Evolutionary conservation across 768 basidiomycete genomes (phyloP).

Genomic region (Termitomyces sp.): DNA sequence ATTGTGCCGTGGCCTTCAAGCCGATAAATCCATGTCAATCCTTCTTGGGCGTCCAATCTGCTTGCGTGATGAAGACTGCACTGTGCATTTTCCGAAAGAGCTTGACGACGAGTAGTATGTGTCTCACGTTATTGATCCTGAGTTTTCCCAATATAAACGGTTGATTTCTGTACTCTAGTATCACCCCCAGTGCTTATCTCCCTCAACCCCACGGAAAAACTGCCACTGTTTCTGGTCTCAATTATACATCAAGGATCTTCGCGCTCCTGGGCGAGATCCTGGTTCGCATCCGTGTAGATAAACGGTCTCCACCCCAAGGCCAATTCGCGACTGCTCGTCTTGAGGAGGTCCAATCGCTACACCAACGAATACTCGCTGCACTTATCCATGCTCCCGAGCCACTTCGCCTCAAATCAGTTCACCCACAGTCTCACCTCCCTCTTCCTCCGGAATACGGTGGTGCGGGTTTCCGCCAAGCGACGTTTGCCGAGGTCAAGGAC

Average conservation of each 20-base stretch:
- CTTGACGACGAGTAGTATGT: slow-evolving; percentile 87
- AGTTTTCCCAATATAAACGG: slow-evolving; percentile 17
- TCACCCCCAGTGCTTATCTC: slow-evolving; percentile 78
- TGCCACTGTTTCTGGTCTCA: slow-evolving; percentile 79
- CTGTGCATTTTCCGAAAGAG: slow-evolving; percentile 82
- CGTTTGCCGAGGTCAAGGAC: slow-evolving; percentile 84
- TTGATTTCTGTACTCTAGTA: slow-evolving; percentile 34
- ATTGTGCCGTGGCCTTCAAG: slow-evolving; percentile 28
- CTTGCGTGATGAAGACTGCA: slow-evolving; percentile 87
- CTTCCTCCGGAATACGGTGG: slow-evolving; percentile 59
- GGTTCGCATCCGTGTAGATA: slow-evolving; percentile 82
- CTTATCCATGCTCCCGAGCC: slow-evolving; percentile 74
- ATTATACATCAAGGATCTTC: slow-evolving; percentile 83
- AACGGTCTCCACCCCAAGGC: slow-evolving; percentile 78
- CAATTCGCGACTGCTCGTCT: slow-evolving; percentile 81
- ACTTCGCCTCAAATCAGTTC: slow-evolving; percentile 59
- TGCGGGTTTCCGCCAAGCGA: slow-evolving; percentile 72
- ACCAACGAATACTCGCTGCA: slow-evolving; percentile 67
- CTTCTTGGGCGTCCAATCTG: slow-evolving; percentile 80
- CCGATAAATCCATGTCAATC: slow-evolving; percentile 88
- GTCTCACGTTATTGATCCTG: slow-evolving; percentile 18
- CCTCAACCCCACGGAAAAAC: slow-evolving; percentile 87
- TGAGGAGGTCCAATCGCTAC: slow-evolving; percentile 79
- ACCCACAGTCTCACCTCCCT: slow-evolving; percentile 41
- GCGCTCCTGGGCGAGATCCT: slow-evolving; percentile 82